Conservation (phyloP, 768 basidiomycete species). For the Leccinum obscurum region DNA sequence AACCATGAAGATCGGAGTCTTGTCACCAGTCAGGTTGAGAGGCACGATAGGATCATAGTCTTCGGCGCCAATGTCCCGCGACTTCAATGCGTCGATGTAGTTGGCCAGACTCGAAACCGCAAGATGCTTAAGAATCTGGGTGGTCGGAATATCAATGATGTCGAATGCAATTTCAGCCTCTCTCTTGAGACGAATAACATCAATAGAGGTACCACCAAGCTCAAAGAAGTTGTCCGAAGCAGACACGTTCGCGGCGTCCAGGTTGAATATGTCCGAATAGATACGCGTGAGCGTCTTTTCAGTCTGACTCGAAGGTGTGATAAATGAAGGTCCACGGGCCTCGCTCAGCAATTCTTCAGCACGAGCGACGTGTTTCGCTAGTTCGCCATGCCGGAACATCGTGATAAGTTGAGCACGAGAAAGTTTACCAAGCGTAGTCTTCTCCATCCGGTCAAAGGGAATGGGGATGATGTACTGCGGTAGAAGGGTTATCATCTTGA, state of each 20-base stretch:
- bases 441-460: not conserved
- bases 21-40: conserved; percentile 1
- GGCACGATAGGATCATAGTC: conserved; percentile 5
- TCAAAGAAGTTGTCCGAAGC: not conserved
- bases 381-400: not conserved
- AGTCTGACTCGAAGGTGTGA: not conserved
- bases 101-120: not conserved
- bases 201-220: not conserved
- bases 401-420: not conserved
- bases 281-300: not conserved
- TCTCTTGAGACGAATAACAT: not conserved
- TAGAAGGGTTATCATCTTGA: not conserved
- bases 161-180: not conserved
- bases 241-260: not conserved
- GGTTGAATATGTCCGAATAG: not conserved
- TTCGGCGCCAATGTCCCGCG: not conserved
- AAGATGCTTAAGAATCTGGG: not conserved
- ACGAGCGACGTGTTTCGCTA: not conserved
- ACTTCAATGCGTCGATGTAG: not conserved
- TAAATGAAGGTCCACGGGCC: not conserved
- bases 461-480: not conserved
- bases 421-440: not conserved
- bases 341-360: not conserved
- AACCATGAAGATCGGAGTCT: conserved; percentile 1
- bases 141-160: not conserved